Evolutionary conservation across 352 stramenopile species (phyloP).

Genomic region (Phytopythium boreale): DNA sequence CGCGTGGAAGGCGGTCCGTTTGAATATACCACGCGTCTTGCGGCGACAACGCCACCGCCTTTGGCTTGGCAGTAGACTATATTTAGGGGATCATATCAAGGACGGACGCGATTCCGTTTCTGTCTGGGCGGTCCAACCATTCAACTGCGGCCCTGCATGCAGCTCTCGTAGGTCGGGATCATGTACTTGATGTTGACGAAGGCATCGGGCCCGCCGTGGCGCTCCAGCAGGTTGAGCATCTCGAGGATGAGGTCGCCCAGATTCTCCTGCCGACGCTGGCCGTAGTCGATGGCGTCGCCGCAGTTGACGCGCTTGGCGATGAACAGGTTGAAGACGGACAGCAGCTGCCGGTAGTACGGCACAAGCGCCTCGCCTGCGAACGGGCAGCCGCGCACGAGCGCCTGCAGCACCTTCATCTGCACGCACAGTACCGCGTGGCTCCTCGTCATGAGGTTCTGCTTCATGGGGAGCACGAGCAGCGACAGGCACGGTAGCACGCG

Average conservation of each 20-base stretch:
- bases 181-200: slow-evolving; percentile 97
- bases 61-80: neutral
- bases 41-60: neutral
- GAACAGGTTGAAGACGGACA: slow-evolving; percentile 92
- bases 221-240: slow-evolving; percentile 89
- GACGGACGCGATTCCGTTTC: too few relatives aligned
- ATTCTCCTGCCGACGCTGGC: slow-evolving; percentile 85
- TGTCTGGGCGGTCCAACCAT: too few relatives aligned
- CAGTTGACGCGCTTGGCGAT: slow-evolving; percentile 91
- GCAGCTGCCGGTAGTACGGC: slow-evolving; percentile 90
- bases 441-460: slow-evolving; percentile 85
- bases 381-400: slow-evolving; percentile 59
- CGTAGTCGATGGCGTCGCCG: slow-evolving; percentile 92
- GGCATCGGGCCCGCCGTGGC: slow-evolving; percentile 75
- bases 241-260: slow-evolving; percentile 88
- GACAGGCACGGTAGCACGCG: slow-evolving; percentile 54
- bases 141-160: slow-evolving; percentile 17
- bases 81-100: neutral
- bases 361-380: slow-evolving; percentile 89
- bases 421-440: slow-evolving; percentile 69
- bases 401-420: slow-evolving; percentile 77
- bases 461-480: slow-evolving; percentile 65
- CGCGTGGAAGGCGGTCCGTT: neutral
- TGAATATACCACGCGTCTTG: neutral
- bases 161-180: slow-evolving; percentile 95